These are phyloP conservation scores for Heracleum sosnowskyi DNA, from an alignment of 129 eudicot species.

Conservation along the genomic window DNA sequence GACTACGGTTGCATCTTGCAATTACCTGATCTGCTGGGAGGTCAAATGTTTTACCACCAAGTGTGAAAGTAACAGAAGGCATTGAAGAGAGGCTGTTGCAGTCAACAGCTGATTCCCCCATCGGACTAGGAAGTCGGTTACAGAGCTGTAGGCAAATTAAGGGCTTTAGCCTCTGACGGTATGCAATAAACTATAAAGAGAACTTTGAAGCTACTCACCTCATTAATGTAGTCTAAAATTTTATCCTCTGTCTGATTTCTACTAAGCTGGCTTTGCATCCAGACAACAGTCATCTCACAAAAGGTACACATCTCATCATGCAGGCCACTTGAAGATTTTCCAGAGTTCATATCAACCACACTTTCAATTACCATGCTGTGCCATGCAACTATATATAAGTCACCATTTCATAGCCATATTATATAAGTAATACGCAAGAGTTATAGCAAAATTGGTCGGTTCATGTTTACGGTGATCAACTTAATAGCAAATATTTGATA, in stretches of 20 bases:
- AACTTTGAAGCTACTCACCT: conserved; percentile 33
- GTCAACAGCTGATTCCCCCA: conserved; percentile 94
- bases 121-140: conserved; percentile 82
- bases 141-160: conserved; percentile 53
- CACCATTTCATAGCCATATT: not conserved
- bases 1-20: not conserved
- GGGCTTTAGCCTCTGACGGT: not conserved
- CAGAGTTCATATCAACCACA: conserved; percentile 68
- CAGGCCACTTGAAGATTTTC: conserved; percentile 33
- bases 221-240: conserved; percentile 66
- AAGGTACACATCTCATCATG: conserved; percentile 68
- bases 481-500: not conserved
- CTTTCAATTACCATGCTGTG: conserved; percentile 78
- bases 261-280: conserved; percentile 80
- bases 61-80: conserved; percentile 75
- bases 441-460: not conserved
- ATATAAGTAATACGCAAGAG: not conserved
- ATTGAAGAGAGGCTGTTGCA: conserved; percentile 57
- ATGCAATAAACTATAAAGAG: not conserved
- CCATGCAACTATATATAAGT: not conserved
- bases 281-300: conserved; percentile 90
- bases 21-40: conserved; percentile 80
- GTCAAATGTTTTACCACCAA: conserved; percentile 81
- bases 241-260: conserved; percentile 67
- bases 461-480: conserved; percentile 1